A percentile compares a stretch with the other conserved stretches of the same genome.
These are phyloP conservation scores for Stephania japonica DNA, from an alignment of 164 flowering plant species.

Conservation along the genomic window DNA sequence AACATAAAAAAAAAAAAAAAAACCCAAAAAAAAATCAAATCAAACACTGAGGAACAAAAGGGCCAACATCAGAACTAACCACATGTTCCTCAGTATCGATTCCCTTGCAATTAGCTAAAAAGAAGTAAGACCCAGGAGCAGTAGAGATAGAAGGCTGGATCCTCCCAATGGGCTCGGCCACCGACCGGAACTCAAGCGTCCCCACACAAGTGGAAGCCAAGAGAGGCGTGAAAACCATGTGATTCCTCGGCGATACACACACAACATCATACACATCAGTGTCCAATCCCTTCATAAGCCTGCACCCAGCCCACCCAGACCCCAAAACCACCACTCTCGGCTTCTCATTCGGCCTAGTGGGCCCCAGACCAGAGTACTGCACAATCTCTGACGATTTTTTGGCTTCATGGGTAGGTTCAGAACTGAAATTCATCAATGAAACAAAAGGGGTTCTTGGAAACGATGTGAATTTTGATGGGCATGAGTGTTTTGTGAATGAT, in stretches of 20 bases:
- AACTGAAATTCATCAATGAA: conserved; percentile 23
- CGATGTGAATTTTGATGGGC: conserved; percentile 8
- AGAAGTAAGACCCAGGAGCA: conserved; percentile 78
- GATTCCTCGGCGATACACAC: conserved; percentile 90
- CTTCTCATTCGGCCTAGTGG: conserved; percentile 67
- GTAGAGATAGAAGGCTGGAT: conserved; percentile 86
- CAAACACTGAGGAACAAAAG: background rate
- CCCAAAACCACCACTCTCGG: conserved; percentile 92
- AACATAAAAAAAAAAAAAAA: background rate
- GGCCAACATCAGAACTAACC: conserved; percentile 13
- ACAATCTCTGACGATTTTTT: background rate
- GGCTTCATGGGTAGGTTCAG: conserved; percentile 13
- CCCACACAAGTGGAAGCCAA: conserved; percentile 98
- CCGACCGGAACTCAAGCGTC: conserved; percentile 92
- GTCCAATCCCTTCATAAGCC: conserved; percentile 80
- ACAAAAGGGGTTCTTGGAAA: background rate
- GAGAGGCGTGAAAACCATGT: conserved; percentile 96
- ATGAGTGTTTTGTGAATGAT: conserved; percentile 13
- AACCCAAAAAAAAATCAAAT: background rate
- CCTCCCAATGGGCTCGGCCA: conserved; percentile 87
- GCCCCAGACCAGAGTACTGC: conserved; percentile 42
- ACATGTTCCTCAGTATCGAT: conserved; percentile 55
- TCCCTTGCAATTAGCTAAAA: conserved; percentile 59
- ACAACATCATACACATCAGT: conserved; percentile 73
- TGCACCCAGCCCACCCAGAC: conserved; percentile 92